A percentile compares a stretch with the other conserved stretches of the same genome.
phyloP scores from a whole-genome alignment of 192 early-diverging fungal species.

The Coemansia sp. region DNA sequence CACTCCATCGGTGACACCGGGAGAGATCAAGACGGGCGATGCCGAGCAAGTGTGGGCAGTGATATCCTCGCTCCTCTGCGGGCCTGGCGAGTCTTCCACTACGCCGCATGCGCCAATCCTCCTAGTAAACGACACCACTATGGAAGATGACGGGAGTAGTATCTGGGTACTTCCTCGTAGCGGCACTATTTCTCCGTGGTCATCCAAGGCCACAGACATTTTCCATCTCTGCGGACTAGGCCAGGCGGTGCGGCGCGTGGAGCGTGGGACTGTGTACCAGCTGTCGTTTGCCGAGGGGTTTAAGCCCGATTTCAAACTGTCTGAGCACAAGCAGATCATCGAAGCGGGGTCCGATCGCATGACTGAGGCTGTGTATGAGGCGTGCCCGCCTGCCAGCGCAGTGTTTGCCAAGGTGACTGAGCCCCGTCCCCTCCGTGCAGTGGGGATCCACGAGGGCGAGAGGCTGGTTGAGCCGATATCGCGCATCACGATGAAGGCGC shows the following conservation, averaged over 20 bases:
- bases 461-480: constrained; percentile 26
- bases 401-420: constrained; percentile 70
- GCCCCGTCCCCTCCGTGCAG: constrained; percentile 61
- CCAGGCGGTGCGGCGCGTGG: constrained; percentile 74
- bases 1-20: constrained; percentile 17
- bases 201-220: constrained; percentile 99
- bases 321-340: constrained; percentile 56
- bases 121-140: constrained; percentile 17
- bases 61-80: constrained; percentile 37
- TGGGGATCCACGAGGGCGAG: constrained; percentile 52
- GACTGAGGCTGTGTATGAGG: constrained; percentile 79
- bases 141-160: constrained; percentile 12
- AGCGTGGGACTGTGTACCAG: constrained; percentile 83
- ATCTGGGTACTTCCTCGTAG: constrained; percentile 83
- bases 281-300: constrained; percentile 54
- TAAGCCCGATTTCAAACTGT: constrained; percentile 33
- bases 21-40: constrained; percentile 2
- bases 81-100: constrained; percentile 25
- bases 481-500: constrained; percentile 19
- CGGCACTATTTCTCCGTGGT: constrained; percentile 99
- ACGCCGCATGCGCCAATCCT: constrained; percentile 29
- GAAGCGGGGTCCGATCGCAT: constrained; percentile 83
- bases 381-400: constrained; percentile 63
- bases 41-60: constrained; percentile 33
- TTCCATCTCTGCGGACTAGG: constrained; percentile 86